A percentile compares a stretch with the other conserved stretches of the same genome.
Conservation (phyloP, 2,329 filamentous ascomycete genomes). For the Fusarium sacchari region DNA sequence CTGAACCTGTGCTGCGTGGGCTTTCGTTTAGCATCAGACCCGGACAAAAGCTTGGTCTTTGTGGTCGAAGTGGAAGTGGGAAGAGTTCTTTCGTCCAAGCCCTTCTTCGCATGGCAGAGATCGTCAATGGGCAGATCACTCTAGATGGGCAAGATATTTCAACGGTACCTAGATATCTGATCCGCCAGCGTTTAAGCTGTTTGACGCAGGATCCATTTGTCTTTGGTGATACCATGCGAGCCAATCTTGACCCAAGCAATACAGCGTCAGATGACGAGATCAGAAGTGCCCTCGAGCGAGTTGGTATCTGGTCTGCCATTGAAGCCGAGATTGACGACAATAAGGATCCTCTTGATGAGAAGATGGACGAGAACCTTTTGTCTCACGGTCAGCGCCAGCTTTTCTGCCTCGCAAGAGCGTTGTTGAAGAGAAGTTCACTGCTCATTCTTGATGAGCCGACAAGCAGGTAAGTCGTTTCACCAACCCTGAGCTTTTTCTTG, state of each 20-base stretch:
- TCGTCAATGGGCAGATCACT: conserved; percentile 53
- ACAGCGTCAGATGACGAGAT: conserved; percentile 54
- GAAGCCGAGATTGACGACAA: conserved; percentile 50
- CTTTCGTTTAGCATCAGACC: conserved; percentile 46
- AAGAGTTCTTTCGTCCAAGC: conserved; percentile 55
- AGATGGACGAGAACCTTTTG: conserved; percentile 51
- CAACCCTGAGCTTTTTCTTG: background rate
- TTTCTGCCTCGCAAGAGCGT: conserved; percentile 47
- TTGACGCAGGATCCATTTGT: conserved; percentile 65
- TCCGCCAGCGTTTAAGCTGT: conserved; percentile 53
- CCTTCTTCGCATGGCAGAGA: conserved; percentile 60
- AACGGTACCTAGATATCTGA: conserved; percentile 37
- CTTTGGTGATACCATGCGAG: conserved; percentile 58
- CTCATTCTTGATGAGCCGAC: conserved; percentile 53
- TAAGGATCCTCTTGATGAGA: conserved; percentile 44
- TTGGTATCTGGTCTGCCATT: conserved; percentile 58
- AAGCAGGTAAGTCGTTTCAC: conserved; percentile 44
- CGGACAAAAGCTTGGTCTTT: conserved; percentile 54
- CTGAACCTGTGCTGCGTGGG: conserved; percentile 43
- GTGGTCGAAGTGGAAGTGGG: conserved; percentile 57
- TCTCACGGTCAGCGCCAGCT: conserved; percentile 49
- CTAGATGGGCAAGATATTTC: conserved; percentile 57
- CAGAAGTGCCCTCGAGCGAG: conserved; percentile 56
- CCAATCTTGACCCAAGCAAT: conserved; percentile 60
- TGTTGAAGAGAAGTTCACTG: conserved; percentile 43